Evolutionary conservation across 2,329 filamentous ascomycete genomes (phyloP).

Genomic region (Fusarium transvaalense): DNA sequence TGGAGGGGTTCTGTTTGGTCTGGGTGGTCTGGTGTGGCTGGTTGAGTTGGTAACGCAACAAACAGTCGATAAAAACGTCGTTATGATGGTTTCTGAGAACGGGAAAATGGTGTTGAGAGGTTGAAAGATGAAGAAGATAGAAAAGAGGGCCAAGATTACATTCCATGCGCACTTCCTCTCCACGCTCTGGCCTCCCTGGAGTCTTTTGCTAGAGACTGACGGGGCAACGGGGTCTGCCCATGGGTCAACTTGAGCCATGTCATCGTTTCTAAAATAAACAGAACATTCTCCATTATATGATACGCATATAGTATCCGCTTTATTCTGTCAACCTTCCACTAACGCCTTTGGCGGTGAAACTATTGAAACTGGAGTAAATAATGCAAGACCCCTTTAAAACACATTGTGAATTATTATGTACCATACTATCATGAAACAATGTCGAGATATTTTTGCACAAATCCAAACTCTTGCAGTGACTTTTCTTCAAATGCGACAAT

Average conservation of each 20-base stretch:
- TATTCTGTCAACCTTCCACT: conserved; percentile 16
- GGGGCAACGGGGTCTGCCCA: conserved; percentile 45
- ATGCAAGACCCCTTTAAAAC: conserved; percentile 37
- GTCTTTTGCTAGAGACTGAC: conserved; percentile 50
- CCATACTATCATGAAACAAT: neutral
- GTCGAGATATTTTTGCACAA: conserved; percentile 23
- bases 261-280: conserved; percentile 5
- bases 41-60: conserved; percentile 31
- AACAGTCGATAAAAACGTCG: conserved; percentile 13
- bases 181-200: conserved; percentile 45
- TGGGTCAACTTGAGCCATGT: conserved; percentile 32
- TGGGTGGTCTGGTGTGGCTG: conserved; percentile 24
- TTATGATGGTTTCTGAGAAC: conserved; percentile 21
- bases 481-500: neutral
- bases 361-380: conserved; percentile 41
- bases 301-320: fast-evolving
- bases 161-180: conserved; percentile 43
- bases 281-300: fast-evolving
- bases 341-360: conserved; percentile 42
- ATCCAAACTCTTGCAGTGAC: neutral
- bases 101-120: conserved; percentile 42
- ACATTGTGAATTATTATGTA: conserved; percentile 23
- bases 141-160: conserved; percentile 41
- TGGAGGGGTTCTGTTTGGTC: conserved; percentile 20
- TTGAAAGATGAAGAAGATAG: conserved; percentile 43